phyloP scores from a whole-genome alignment of 768 basidiomycete genomes.

The Boletellus ananas region DNA sequence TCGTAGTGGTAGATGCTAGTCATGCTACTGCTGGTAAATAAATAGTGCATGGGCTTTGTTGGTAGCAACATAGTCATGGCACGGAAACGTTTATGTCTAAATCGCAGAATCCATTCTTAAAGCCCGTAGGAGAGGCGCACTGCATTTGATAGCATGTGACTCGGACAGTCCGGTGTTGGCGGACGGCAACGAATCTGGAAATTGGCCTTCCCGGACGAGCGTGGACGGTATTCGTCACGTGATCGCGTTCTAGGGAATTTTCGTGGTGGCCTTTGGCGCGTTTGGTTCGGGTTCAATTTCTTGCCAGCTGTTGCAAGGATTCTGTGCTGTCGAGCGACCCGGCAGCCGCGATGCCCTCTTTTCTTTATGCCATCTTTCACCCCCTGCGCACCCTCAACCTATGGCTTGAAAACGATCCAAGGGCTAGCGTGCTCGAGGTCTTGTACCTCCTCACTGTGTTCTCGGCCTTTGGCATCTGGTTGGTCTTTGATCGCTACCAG shows the following conservation, averaged over 20 bases:
- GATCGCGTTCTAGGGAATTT: slow-evolving; percentile 12
- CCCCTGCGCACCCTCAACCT: slow-evolving; percentile 50
- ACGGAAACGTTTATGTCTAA: no score
- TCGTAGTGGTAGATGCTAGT: no score
- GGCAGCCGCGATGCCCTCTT: slow-evolving; percentile 26
- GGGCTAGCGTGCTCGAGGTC: slow-evolving; percentile 52
- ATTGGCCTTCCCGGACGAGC: no score
- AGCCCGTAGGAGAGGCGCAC: neutral
- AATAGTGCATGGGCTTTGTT: no score
- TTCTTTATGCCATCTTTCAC: slow-evolving; percentile 42
- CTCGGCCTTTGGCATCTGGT: slow-evolving; percentile 75
- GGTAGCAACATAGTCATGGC: no score
- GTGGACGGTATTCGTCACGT: slow-evolving; percentile 16
- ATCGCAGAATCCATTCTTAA: no score
- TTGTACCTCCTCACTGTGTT: slow-evolving; percentile 65
- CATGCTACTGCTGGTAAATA: no score
- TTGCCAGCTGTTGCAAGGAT: slow-evolving; percentile 2
- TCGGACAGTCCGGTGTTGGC: no score
- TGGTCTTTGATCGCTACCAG: slow-evolving; percentile 72
- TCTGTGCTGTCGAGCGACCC: neutral
- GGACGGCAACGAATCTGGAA: no score
- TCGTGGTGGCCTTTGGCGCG: slow-evolving; percentile 1
- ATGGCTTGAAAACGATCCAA: slow-evolving; percentile 45
- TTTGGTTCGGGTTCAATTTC: slow-evolving; percentile 1
- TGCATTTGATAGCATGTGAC: no score